Conservation (phyloP, 2,329 filamentous ascomycete species). For the Xylaria sp. region DNA sequence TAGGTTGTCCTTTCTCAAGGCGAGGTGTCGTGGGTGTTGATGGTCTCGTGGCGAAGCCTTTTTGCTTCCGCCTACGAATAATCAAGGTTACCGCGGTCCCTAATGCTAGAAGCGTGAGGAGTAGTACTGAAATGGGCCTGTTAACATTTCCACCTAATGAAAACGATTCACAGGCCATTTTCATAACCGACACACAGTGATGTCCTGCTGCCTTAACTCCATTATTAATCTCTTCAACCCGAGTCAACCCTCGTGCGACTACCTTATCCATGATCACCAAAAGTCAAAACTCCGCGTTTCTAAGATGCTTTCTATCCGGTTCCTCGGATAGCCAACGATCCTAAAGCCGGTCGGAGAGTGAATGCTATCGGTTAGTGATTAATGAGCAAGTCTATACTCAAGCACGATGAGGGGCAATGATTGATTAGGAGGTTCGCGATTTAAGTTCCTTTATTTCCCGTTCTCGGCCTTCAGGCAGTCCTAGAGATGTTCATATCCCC, state of each 20-base stretch:
- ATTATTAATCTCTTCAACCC: slow-evolving; percentile 32
- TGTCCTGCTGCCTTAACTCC: slow-evolving; percentile 29
- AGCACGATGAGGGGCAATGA: slow-evolving; percentile 13
- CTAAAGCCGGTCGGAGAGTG: background rate
- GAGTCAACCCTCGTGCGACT: slow-evolving; percentile 29
- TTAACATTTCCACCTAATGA: slow-evolving; percentile 18
- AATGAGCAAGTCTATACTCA: slow-evolving; percentile 2
- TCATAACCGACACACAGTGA: slow-evolving; percentile 32
- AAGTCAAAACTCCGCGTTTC: background rate
- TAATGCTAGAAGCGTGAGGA: slow-evolving; percentile 37
- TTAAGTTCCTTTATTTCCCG: slow-evolving; percentile 31
- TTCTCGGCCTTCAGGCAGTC: slow-evolving; percentile 38
- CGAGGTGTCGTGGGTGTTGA: slow-evolving; percentile 41
- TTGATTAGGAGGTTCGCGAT: slow-evolving; percentile 5
- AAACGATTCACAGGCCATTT: slow-evolving; percentile 33
- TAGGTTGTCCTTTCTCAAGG: slow-evolving; percentile 43
- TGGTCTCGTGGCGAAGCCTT: slow-evolving; percentile 32
- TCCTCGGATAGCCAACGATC: background rate
- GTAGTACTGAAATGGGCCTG: slow-evolving; percentile 27
- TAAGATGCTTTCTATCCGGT: background rate
- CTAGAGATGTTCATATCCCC: slow-evolving; percentile 8
- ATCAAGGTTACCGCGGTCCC: slow-evolving; percentile 35
- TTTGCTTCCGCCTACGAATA: slow-evolving; percentile 34
- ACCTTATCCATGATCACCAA: slow-evolving; percentile 26
- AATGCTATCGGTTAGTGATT: background rate